Evolutionary conservation across 148 eudicot genomes (phyloP), one percentile per base, ranked within the genome.

Genomic region (Silene conica): DNA sequence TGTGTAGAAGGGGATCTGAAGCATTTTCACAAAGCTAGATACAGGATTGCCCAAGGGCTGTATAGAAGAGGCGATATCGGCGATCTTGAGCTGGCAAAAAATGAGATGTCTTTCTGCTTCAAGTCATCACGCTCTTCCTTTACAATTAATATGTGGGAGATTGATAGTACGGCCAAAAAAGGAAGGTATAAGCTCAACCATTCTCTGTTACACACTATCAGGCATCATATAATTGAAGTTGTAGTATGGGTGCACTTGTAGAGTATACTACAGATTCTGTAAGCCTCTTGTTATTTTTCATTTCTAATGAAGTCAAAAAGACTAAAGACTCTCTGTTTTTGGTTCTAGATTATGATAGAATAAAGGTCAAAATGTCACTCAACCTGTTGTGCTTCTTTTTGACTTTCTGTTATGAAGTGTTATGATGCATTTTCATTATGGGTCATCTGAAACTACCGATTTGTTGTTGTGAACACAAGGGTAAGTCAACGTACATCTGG

Each of bases 81-180:
- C 71, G 97, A 92, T 83, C 71, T 92, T 71, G 94, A 90, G 75
- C 92, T 80, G 75, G 97, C 99, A 70, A 95, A 89, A 75, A 97
- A 95, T 75, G 92, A 95, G 74, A 88, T 95, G 54, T 92, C 99
- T 59, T 95, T 95, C 81, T 95, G 99, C 86, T 95, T 95, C 73
- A 95, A 92, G 91, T 92, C 99, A 28, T 84, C 99, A 41, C 99
- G 99, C 75, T 95, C 99, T 77, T 92, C 94, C 68, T 95, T 92
- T 75, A 92, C 99, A n/a, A 80, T 90, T 70, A 95, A 95, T 74
- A 95, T 95, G 99, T 95, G 99, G 99, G 99, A 95, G 87, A 95
- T 95, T 82, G 99, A 95, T 83, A 90, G 96, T 74, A 90, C 80
- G 81, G 96, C 87, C 45, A 95, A 89, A 80, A 95, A 90, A 78